Conservation (phyloP, 768 basidiomycete genomes). For the Gelatoporia subvermispora region DNA sequence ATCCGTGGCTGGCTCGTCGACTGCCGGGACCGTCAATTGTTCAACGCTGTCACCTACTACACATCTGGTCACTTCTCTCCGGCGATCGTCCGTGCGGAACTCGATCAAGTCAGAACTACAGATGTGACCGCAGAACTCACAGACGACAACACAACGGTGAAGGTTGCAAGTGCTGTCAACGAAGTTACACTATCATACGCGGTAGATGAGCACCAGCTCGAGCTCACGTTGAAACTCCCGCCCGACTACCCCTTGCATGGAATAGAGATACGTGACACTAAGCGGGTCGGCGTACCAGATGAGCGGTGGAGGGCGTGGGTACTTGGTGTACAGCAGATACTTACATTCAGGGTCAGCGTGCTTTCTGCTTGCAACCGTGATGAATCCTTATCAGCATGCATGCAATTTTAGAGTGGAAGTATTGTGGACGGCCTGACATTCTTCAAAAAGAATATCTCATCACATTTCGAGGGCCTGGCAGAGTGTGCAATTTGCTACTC, state of each 20-base stretch:
- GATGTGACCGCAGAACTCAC: constrained; percentile 48
- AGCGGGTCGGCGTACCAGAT: constrained; percentile 84
- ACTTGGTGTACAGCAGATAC: constrained; percentile 84
- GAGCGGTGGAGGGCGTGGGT: constrained; percentile 92
- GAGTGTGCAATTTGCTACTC: constrained; percentile 97
- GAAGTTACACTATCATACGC: constrained; percentile 83
- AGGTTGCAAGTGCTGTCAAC: constrained; percentile 63
- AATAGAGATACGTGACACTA: constrained; percentile 84
- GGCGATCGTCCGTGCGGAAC: constrained; percentile 76
- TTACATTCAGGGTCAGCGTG: constrained; percentile 69
- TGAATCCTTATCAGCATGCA: not conserved
- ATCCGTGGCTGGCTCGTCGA: constrained; percentile 83
- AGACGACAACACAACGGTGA: constrained; percentile 78
- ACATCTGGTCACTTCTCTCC: constrained; percentile 87
- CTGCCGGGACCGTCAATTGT: constrained; percentile 86
- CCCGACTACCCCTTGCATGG: constrained; percentile 84
- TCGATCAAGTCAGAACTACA: constrained; percentile 65
- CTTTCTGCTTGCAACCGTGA: not conserved
- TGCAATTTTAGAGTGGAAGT: constrained; percentile 64
- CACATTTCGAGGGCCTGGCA: constrained; percentile 93
- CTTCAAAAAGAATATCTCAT: constrained; percentile 90
- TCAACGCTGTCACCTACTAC: constrained; percentile 67
- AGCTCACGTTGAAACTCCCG: constrained; percentile 83
- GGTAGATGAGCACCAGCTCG: constrained; percentile 91
- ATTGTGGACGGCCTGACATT: constrained; percentile 83